These are phyloP conservation scores for Botryococcus braunii DNA, from an alignment of 163 green algal genomes.

Conservation along the genomic window DNA sequence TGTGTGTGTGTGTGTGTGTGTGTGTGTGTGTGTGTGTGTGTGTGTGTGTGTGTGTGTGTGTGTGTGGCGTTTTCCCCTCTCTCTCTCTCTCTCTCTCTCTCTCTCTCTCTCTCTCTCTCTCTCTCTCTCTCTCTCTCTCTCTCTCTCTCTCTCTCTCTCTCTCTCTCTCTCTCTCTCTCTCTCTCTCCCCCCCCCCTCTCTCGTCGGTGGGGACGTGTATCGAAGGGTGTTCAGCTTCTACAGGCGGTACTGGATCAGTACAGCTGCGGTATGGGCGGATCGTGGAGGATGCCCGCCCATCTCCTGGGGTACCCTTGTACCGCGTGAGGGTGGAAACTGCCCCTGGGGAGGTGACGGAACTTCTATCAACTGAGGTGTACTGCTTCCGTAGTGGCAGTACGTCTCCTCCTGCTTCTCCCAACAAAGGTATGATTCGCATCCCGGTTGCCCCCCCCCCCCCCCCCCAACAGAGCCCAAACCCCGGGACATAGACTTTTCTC, in stretches of 20 bases:
- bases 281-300: constrained; percentile 17
- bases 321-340: constrained; percentile 41
- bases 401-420: no score
- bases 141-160: no score
- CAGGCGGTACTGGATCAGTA: neutral
- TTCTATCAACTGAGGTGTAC: constrained; percentile 51
- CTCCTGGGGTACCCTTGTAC: constrained; percentile 31
- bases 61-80: no score
- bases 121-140: no score
- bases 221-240: neutral
- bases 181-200: no score
- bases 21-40: no score
- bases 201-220: neutral
- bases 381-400: constrained; percentile 34
- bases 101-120: no score
- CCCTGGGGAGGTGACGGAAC: constrained; percentile 22
- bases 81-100: no score
- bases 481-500: no score
- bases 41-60: no score
- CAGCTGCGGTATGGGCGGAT: constrained; percentile 26
- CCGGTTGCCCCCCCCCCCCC: neutral
- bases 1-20: no score
- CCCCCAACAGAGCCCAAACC: neutral
- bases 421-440: neutral
- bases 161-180: no score